Base-by-base conservation (phyloP, 2,329 filamentous ascomycete genomes). In the Epichloe bromicola region DNA sequence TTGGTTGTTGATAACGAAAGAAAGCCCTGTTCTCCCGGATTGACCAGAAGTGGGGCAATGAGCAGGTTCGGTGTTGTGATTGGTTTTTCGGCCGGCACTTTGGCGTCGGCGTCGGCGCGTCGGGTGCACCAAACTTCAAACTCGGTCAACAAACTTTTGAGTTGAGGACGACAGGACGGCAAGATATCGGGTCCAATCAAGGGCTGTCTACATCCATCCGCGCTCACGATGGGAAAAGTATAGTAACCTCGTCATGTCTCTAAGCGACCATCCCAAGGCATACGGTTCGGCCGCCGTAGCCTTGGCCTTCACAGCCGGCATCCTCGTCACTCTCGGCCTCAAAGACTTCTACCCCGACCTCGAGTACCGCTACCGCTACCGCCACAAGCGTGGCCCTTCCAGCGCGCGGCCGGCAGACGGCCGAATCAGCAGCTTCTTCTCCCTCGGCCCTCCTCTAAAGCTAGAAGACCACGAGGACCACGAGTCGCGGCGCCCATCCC, bases 321-420 rank as follows among this genome's bases (percentile, higher is more conserved):
- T 89, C 49, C 70, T 88, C 48, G 66, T 90, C 51, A 88, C 88
- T 0, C 68, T 93, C 3, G 83, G 84, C 52, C 82, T 88, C 70
- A 89, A 89, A 66, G 86, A 91, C 63, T 66, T 90, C 38, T 90
- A 89, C 60, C 82, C 85, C 1, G 83, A 88, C 58, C 74, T 89
- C 45, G 83, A 88, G 64, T 68, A 73, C 20, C 75, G 79, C 19
- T 68, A 73, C 20, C 75, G 79, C 19, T 86, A 81, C 60, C 78
- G 78, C 59, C 71, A 67, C 55, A 68, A 68, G 56, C 63, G 64
- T 51, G 54, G 65, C 57, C 4, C 46, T 17, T 41, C 39, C 15
- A 17, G 19, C 20, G 40, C 36, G 15, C 46, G 53, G 15, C 55
- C 56, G 23, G 37, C 37, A 33, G 46, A 38, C 38, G 48, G 51